Base-by-base conservation (phyloP, 176 grass and related monocot species). In the Aegilops umbellulata region DNA sequence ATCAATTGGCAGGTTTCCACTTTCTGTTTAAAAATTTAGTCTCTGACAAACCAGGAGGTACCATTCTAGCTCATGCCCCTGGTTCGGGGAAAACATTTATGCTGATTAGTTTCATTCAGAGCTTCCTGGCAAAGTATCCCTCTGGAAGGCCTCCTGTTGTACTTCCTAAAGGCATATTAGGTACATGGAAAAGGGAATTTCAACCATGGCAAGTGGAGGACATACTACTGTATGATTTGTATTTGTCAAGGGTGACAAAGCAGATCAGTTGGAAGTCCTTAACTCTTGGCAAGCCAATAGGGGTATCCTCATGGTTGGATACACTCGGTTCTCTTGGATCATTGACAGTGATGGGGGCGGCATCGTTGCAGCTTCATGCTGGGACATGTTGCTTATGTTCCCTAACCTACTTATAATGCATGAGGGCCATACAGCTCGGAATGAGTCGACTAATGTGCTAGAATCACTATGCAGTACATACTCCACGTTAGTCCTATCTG, bases 361-460 rank as follows among this genome's bases (percentile, higher is more conserved):
- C 81, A 89, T 65, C 1, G 69, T 87, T 38, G 82, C 91, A 83
- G 80, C 87, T 88, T 88, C 92, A 35, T 96, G 97, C 61, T 84
- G 90, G 71, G 90, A 98, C 74, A 94, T 87, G 71, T 77, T 98
- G 53, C 92, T 98, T 35, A 95, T 91, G 76, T 47, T 98, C 12
- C 92, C 94, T 80, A 92, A 88, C 84, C 76, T 98, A 74, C 79
- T 98, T 75, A 95, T 98, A 85, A 77, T 98, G 25, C 94, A 98
- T 8, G 97, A 98, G 86, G 94, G 97, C 46, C 97, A 98, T 82
- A 98, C 90, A 39, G 88, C 97, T 82, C 86, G 92, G 79, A 98
- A 92, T 94, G 64, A 75, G 78, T 90, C 94, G 24, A 98, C 97
- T 38, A 82, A 92, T 83, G 91, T 95, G 29, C 83, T 94, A 78